Evolutionary conservation across 352 stramenopile species (phyloP), one percentile per base, ranked within the genome.

Genomic region (Pythium aristosporum): DNA sequence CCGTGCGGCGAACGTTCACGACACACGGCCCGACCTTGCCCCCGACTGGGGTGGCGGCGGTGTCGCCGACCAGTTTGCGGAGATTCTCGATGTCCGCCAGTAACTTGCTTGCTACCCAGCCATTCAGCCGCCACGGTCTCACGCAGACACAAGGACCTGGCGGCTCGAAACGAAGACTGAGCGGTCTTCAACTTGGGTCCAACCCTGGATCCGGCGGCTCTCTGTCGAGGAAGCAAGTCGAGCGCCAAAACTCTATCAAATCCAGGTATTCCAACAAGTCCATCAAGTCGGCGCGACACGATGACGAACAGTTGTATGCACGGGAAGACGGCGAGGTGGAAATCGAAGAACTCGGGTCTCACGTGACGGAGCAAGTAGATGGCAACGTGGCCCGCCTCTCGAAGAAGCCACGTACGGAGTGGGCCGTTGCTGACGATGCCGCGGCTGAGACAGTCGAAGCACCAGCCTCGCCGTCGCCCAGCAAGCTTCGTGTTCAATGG

Each of bases 221-320:
- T 12, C 43, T 51, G 23, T 64, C 63, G 0, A 42, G 63, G 37
- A 68, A 56, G 56, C 48, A 67, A 13, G 42, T 30, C 6, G 41
- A 68, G 37, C 77, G 77, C 55, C 61, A 65, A 5, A 63, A 72
- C 18, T 61, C 73, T 10, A 76, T 54, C 58, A 67, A 73, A 16
- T 72, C 59, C 1, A 49, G 70, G n/a, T 80, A 80, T 46, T 80
- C 73, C n/a, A 72, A 67, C 50, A 68, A 64, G 18, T 74, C 32
- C 32, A 70, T 57, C 28, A 69, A 72, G 21, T 77, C 71, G 20
- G 46, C 30, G 20, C 63, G 63, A 0, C 66, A 61, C 37, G 58
- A 65, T 23, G 49, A 60, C 30, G 64, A 63, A 13, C 30, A 62
- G 16, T 21, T 56, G 1, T 58, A 63, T 48, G 49, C 25, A 2